These are phyloP conservation scores for Penicillium parvum DNA, from an alignment of 495 filamentous ascomycete genomes.

Conservation along the genomic window DNA sequence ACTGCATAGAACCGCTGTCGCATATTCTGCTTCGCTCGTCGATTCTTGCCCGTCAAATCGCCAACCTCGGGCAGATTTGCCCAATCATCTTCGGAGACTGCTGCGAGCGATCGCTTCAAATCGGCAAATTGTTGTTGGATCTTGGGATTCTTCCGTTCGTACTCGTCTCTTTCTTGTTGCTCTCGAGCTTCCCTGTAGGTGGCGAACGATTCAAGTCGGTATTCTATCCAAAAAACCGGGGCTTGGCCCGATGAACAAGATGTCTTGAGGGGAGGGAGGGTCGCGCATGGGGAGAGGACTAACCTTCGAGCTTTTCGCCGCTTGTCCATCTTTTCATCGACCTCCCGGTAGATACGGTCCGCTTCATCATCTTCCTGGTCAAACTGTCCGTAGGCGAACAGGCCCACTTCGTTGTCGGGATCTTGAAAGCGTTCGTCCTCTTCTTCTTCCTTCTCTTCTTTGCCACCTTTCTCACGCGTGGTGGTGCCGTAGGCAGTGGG, in stretches of 20 bases:
- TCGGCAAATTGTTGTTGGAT: slow-evolving; percentile 98
- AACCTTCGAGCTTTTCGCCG: slow-evolving; percentile 85
- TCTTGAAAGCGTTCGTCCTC: slow-evolving; percentile 89
- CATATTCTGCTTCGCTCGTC: slow-evolving; percentile 74
- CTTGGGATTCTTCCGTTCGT: slow-evolving; percentile 95
- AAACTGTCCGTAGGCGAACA: slow-evolving; percentile 91
- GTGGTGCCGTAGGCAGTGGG: slow-evolving; percentile 73
- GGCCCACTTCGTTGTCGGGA: slow-evolving; percentile 92
- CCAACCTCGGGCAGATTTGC: slow-evolving; percentile 92
- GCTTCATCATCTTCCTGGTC: slow-evolving; percentile 97
- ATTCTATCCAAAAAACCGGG: slow-evolving; percentile 70
- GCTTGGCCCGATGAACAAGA: slow-evolving; percentile 64
- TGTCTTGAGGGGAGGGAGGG: slow-evolving; percentile 33
- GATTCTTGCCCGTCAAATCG: slow-evolving; percentile 90
- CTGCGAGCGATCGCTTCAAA: slow-evolving; percentile 81
- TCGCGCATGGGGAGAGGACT: slow-evolving; percentile 42
- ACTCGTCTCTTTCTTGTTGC: slow-evolving; percentile 82
- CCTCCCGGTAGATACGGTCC: slow-evolving; percentile 87
- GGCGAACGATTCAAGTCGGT: slow-evolving; percentile 67
- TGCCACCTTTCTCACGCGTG: slow-evolving; percentile 58
- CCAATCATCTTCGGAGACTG: slow-evolving; percentile 94
- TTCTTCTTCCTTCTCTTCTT: slow-evolving; percentile 64
- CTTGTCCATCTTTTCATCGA: slow-evolving; percentile 95
- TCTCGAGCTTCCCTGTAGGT: slow-evolving; percentile 92
- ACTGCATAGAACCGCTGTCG: slow-evolving; percentile 92